Conservation (phyloP, 495 filamentous ascomycete species). For the Penicillium alfredii region DNA sequence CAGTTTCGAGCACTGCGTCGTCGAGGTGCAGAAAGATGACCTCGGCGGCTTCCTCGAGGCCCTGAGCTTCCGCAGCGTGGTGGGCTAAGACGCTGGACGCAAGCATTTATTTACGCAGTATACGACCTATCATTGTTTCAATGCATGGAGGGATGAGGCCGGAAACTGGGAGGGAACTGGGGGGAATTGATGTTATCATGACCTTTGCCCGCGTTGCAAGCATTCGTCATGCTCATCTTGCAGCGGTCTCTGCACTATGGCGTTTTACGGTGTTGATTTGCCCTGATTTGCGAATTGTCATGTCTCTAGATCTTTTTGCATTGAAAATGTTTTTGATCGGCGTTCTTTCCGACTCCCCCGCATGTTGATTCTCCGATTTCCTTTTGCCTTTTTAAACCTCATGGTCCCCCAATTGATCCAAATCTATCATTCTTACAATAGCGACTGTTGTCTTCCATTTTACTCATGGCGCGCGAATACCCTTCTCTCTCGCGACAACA, state of each 20-base stretch:
- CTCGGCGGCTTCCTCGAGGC: conserved; percentile 85
- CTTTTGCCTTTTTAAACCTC: background rate
- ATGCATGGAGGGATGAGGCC: conserved; percentile 15
- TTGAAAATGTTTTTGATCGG: conserved; percentile 16
- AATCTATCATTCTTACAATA: no score
- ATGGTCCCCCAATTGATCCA: background rate
- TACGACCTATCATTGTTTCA: conserved; percentile 21
- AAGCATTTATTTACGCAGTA: conserved; percentile 20
- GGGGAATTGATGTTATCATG: no score
- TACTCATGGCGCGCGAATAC: conserved; percentile 22
- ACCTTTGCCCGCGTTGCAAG: conserved; percentile 11
- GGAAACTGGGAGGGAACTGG: conserved; percentile 15
- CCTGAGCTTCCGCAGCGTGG: conserved; percentile 84
- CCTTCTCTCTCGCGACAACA: conserved; percentile 22
- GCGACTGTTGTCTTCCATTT: no score
- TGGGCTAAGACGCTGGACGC: conserved; percentile 52
- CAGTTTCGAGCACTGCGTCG: conserved; percentile 94
- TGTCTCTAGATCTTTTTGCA: conserved; percentile 3
- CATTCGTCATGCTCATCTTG: conserved; percentile 16
- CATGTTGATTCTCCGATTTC: conserved; percentile 7
- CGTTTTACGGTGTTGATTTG: conserved; percentile 16
- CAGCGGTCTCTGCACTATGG: conserved; percentile 17
- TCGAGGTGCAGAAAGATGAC: conserved; percentile 95
- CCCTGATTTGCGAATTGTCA: background rate
- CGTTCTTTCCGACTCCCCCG: conserved; percentile 21